Percentiles rank a stretch among this genome's conserved stretches.
phyloP scores from a whole-genome alignment of 2,329 filamentous ascomycete genomes.

The Trichoderma koningiopsis region DNA sequence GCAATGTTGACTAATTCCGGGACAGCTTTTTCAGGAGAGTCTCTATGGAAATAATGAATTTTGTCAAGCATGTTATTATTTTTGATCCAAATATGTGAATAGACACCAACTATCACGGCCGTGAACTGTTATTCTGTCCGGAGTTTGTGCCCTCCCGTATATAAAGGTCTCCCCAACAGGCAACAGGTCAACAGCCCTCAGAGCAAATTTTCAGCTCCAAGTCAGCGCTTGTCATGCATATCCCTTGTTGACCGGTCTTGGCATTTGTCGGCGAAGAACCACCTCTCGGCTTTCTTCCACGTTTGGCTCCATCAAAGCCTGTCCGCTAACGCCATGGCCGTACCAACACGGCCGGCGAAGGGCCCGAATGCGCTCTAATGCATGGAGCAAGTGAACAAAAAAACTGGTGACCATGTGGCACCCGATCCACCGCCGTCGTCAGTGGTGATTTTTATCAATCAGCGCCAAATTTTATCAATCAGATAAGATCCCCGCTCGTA shows the following conservation, averaged over 20 bases:
- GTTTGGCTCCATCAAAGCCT: not conserved
- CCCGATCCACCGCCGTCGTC: conserved; percentile 6
- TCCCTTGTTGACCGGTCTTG: conserved; percentile 8
- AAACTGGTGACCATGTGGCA: conserved; percentile 16
- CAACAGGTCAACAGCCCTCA: not conserved
- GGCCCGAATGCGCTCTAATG: not conserved
- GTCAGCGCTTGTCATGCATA: conserved; percentile 22
- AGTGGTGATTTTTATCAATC: conserved; percentile 16
- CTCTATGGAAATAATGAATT: not conserved
- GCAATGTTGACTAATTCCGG: not conserved
- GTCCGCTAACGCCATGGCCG: not conserved
- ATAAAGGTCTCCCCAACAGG: not conserved
- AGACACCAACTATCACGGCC: not conserved
- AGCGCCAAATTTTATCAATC: conserved; percentile 12
- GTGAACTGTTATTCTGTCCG: too few relatives aligned
- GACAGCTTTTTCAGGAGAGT: not conserved
- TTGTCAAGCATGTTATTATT: too few relatives aligned
- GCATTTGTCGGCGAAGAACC: not conserved
- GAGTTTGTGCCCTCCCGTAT: not conserved
- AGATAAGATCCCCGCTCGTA: conserved; percentile 16
- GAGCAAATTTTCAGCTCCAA: not conserved
- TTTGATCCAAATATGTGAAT: not conserved
- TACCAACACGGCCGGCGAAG: not conserved
- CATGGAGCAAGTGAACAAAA: not conserved
- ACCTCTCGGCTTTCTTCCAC: not conserved